Evolutionary conservation across 129 eudicot species (phyloP), one percentile per base, ranked within the genome.

Genomic region (Tagetes patula): DNA sequence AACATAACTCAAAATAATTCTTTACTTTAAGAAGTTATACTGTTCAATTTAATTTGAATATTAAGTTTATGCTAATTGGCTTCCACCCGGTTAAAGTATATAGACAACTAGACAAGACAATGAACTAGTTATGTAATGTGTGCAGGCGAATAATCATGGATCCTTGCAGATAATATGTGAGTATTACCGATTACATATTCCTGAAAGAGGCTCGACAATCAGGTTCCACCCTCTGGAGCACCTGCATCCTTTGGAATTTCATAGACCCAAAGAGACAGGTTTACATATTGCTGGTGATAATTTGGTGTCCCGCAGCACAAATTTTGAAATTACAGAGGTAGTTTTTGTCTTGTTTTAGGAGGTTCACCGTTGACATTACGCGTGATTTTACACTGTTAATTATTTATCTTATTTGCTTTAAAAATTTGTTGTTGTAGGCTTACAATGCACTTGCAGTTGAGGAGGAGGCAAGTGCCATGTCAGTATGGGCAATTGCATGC

Each of bases 391-490:
- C 33, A 3, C 9, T 32, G 34, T 52, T 53, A 40, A 6, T 41
- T 20, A 41, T 42, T 71, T 53, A 42, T 27, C 47, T 31, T 52
- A 6, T 56, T 49, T 59, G 50, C n/a, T 13, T 37, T 58, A 33
- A 34, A 60, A 33, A 34, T 58, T 47, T 74, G 74, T 58, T 80
- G 47, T 13, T 65, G 38, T 75, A 95, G 99, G 90, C 85, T 72
- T 87, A 80, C 65, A 86, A 72, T 78, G 96, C 88, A 30, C 90
- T 90, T 78, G 82, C 88, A 81, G 91, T 82, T 62, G 99, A 95
- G 84, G 96, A 90, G 84, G 99, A 95, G 79, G 97, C 99, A 55
- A 77, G 87, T 80, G 84, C 97, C 78, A 81, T 95, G 82, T 90
- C 99, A 20, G 89, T 84, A 12, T 91, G 94, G 99, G 87, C 97